Evolutionary conservation across 78 protist species (phyloP).

Genomic region (Blattamonas nauphoetae): DNA sequence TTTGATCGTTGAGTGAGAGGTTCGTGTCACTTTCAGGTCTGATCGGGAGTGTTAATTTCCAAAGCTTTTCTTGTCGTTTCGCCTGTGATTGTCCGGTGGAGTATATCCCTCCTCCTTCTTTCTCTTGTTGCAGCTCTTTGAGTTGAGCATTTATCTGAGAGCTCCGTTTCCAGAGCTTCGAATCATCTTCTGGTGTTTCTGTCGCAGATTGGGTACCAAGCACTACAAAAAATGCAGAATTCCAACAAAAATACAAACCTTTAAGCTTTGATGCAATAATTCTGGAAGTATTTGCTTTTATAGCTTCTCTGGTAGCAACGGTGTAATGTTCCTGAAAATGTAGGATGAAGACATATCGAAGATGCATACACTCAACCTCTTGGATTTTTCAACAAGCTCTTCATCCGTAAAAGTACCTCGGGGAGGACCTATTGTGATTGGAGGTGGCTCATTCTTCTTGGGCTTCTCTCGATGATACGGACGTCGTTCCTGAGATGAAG

Average conservation of each 20-base stretch:
- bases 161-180: too few species aligned
- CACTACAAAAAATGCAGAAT: not conserved
- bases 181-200: too few species aligned
- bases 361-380: not conserved
- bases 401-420: too few species aligned
- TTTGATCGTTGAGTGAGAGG: not conserved
- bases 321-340: not conserved
- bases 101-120: too few species aligned
- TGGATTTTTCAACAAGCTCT: not conserved
- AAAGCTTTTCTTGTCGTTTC: not conserved
- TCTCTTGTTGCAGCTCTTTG: too few species aligned
- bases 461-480: too few species aligned
- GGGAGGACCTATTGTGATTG: too few species aligned
- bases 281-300: not conserved
- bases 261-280: not conserved
- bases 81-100: too few species aligned
- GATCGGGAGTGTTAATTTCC: not conserved
- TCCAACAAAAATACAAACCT: not conserved
- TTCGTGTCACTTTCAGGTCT: not conserved
- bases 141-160: too few species aligned
- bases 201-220: too few species aligned
- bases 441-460: too few species aligned
- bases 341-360: not conserved
- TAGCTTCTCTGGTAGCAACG: not conserved
- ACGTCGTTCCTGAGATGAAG: too few species aligned